Base-by-base conservation (phyloP, 208 protist genomes). In the Crithidia brevicula region DNA sequence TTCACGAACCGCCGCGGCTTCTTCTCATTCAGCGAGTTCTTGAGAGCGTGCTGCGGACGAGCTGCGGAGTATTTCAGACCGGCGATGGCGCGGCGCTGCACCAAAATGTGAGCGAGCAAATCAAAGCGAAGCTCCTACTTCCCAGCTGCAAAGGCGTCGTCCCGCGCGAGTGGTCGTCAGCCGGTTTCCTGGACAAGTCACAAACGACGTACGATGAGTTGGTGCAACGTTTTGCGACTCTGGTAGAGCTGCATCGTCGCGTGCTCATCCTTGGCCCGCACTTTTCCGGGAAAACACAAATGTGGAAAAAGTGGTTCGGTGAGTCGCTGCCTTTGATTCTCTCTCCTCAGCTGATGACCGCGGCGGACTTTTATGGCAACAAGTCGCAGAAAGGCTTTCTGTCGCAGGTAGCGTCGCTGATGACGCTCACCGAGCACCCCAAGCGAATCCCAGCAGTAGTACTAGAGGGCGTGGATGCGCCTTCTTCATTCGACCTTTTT, bases 241-340 rank as follows among this genome's bases (percentile, higher is more conserved):
- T 85, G 72, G 93, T 94, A 62, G 50, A 49, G 45, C 64, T 71
- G 49, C 84, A 84, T 57, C 59, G 56, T 38, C 82, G 82, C 49
- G 81, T 89, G 2, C 71, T 91, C 23, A 56, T 96, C 34, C 43
- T 88, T 18, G 91, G 91, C 15, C 78, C 88, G 23, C 67, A 45
- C 27, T 96, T 92, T 57, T 83, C 83, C 23, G 88, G 88, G 16
- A 94, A 91, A 56, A 82, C 82, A 36, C 79, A 60, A 58, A 34
- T 96, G 63, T 93, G 88, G 88, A 75, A 76, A 53, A 54, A 61
- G 30, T 92, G 80, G 82, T 69, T 88, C 7, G 84, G 85, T 15
- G 34, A 47, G 20, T 68, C 63, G 22, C 72, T 54, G 28, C 67
- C 83, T 46, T 57, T 81, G 16, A 74, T 93, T 0, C 49, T 96